Evolutionary conservation across 768 basidiomycete genomes (phyloP).

Genomic region (Steccherinum ochraceum): DNA sequence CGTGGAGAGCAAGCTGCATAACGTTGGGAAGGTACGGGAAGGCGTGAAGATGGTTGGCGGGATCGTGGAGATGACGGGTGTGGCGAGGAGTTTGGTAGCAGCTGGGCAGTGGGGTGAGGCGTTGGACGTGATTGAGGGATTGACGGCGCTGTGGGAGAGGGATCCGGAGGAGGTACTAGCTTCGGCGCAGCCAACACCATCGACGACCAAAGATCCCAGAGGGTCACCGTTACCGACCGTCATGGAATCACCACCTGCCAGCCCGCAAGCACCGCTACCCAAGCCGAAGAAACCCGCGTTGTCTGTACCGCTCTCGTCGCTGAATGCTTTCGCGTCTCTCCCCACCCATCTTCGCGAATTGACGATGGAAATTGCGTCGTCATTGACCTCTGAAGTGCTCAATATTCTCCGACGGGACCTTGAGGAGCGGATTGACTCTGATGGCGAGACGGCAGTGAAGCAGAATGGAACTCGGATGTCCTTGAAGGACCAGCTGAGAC

Average conservation of each 20-base stretch:
- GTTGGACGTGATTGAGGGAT: slow-evolving; percentile 62
- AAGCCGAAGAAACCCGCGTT: slow-evolving; percentile 17
- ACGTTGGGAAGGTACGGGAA: slow-evolving; percentile 53
- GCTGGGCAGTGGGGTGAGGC: slow-evolving; percentile 89
- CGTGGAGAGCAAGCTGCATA: slow-evolving; percentile 53
- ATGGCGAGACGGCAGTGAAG: slow-evolving; percentile 9
- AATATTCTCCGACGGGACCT: slow-evolving; percentile 63
- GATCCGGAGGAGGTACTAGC: neutral
- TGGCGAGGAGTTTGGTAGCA: slow-evolving; percentile 67
- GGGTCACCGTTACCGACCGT: slow-evolving; percentile 17
- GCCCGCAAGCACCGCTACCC: slow-evolving; percentile 11
- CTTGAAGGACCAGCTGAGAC: slow-evolving; percentile 59
- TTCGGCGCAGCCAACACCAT: slow-evolving; percentile 1
- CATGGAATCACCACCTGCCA: slow-evolving; percentile 18
- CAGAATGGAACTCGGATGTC: slow-evolving; percentile 30
- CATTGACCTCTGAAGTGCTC: slow-evolving; percentile 75
- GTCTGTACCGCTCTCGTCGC: slow-evolving; percentile 55
- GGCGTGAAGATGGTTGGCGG: slow-evolving; percentile 59
- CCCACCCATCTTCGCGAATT: slow-evolving; percentile 68
- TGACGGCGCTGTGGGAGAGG: slow-evolving; percentile 52
- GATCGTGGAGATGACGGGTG: slow-evolving; percentile 71
- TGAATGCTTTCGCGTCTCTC: slow-evolving; percentile 69
- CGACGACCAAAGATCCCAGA: slow-evolving; percentile 8
- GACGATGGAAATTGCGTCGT: slow-evolving; percentile 68
- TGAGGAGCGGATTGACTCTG: slow-evolving; percentile 39